These are phyloP conservation scores for Termitomyces sp. DNA, from an alignment of 768 basidiomycete species.

Conservation along the genomic window DNA sequence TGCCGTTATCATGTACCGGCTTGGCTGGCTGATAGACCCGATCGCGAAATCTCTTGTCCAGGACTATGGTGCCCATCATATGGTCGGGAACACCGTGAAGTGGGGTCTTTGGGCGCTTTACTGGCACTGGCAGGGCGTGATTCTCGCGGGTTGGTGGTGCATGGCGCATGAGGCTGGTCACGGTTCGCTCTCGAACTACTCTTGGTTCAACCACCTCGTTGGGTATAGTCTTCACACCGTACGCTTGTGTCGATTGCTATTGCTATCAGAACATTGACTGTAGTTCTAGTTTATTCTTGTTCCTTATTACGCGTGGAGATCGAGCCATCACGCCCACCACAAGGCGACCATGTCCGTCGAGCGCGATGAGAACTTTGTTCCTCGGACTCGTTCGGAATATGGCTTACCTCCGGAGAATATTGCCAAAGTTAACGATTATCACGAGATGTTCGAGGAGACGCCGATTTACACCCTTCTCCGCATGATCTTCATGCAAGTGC, in stretches of 20 bases:
- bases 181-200: constrained; percentile 43
- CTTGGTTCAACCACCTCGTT: constrained; percentile 44
- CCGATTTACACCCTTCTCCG: constrained; percentile 43
- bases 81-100: constrained; percentile 26
- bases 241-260: neutral
- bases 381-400: constrained; percentile 44
- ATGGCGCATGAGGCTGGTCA: constrained; percentile 65
- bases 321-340: constrained; percentile 36
- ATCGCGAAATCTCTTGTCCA: constrained; percentile 25
- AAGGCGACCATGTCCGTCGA: constrained; percentile 73
- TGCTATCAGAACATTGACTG: neutral
- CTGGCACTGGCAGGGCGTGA: constrained; percentile 59
- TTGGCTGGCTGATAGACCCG: constrained; percentile 48
- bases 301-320: constrained; percentile 68
- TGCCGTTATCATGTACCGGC: constrained; percentile 37
- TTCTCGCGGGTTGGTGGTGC: constrained; percentile 61
- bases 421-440: constrained; percentile 40
- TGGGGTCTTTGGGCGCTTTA: constrained; percentile 46
- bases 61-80: constrained; percentile 19
- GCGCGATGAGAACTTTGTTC: constrained; percentile 76
- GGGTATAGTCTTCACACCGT: constrained; percentile 46
- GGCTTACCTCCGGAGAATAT: constrained; percentile 36
- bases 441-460: constrained; percentile 53
- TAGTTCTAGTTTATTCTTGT: constrained; percentile 47
- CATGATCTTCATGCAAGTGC: constrained; percentile 49